Conservation (phyloP, 495 filamentous ascomycete genomes). For the Niebla homalea region DNA sequence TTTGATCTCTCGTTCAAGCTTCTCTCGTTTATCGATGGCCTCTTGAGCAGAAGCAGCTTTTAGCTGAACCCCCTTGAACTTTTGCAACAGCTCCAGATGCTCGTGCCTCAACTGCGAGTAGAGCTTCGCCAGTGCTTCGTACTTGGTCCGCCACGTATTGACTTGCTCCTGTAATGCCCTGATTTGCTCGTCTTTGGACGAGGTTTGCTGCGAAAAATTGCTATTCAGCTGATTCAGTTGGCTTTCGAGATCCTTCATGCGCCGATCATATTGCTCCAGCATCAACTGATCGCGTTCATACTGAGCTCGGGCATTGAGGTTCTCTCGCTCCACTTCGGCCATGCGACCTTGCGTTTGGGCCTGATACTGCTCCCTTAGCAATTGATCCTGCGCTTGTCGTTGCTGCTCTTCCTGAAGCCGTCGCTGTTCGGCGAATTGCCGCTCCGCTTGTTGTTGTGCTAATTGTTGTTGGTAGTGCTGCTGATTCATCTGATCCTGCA, state of each 20-base stretch:
- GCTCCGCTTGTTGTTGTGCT: slow-evolving; percentile 67
- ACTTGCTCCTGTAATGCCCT: slow-evolving; percentile 83
- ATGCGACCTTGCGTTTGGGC: slow-evolving; percentile 86
- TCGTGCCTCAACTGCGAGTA: slow-evolving; percentile 93
- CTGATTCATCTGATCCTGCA: slow-evolving; percentile 69
- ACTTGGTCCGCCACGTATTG: slow-evolving; percentile 93
- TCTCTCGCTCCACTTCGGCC: slow-evolving; percentile 88
- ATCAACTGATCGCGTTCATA: slow-evolving; percentile 94
- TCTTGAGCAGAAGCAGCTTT: slow-evolving; percentile 95
- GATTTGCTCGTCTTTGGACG: slow-evolving; percentile 90
- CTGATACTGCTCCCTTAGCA: slow-evolving; percentile 74
- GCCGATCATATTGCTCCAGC: slow-evolving; percentile 89
- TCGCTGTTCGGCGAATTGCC: slow-evolving; percentile 92
- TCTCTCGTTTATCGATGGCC: slow-evolving; percentile 87
- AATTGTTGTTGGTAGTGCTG: slow-evolving; percentile 70
- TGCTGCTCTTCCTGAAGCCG: slow-evolving; percentile 78
- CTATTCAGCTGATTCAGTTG: slow-evolving; percentile 71
- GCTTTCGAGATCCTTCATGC: slow-evolving; percentile 81
- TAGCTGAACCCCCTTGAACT: slow-evolving; percentile 88
- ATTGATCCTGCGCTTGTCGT: slow-evolving; percentile 75
- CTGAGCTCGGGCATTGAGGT: slow-evolving; percentile 84
- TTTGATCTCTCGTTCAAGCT: slow-evolving; percentile 92
- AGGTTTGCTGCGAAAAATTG: slow-evolving; percentile 72
- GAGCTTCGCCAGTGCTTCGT: slow-evolving; percentile 89
- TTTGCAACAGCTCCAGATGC: slow-evolving; percentile 86